These are phyloP conservation scores for Tilletia walkeri DNA, from an alignment of 1,284 basidiomycete genomes.

Conservation along the genomic window DNA sequence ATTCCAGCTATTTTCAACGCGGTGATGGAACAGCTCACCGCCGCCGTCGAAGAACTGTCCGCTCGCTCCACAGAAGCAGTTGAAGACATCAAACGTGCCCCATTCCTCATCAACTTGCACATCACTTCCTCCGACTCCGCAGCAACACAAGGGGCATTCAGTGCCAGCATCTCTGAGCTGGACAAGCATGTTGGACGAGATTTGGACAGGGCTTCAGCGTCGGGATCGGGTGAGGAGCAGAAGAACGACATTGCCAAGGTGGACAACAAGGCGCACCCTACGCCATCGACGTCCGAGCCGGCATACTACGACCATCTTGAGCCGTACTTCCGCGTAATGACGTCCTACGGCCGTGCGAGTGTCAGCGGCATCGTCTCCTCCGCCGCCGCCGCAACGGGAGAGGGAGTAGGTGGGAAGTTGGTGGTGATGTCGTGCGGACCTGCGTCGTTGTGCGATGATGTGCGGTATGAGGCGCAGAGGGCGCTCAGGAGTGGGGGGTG, in stretches of 20 bases:
- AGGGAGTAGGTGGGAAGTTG: not conserved
- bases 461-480: not conserved
- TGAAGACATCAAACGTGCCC: not conserved
- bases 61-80: not conserved
- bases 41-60: not conserved
- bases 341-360: not conserved
- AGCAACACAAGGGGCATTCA: no score
- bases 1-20: not conserved
- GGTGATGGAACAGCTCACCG: not conserved
- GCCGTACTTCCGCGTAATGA: conserved; percentile 4
- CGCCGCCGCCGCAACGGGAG: not conserved
- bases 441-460: not conserved
- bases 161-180: not conserved
- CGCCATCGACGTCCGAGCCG: not conserved
- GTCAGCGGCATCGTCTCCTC: not conserved
- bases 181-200: not conserved
- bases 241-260: not conserved
- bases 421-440: conserved; percentile 8
- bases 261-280: not conserved
- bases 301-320: not conserved
- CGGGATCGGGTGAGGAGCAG: not conserved
- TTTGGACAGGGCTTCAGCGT: not conserved
- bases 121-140: not conserved
- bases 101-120: not conserved
- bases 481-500: not conserved